Conservation (phyloP, 176 grass and related monocot genomes). For the Paspalum vaginatum region DNA sequence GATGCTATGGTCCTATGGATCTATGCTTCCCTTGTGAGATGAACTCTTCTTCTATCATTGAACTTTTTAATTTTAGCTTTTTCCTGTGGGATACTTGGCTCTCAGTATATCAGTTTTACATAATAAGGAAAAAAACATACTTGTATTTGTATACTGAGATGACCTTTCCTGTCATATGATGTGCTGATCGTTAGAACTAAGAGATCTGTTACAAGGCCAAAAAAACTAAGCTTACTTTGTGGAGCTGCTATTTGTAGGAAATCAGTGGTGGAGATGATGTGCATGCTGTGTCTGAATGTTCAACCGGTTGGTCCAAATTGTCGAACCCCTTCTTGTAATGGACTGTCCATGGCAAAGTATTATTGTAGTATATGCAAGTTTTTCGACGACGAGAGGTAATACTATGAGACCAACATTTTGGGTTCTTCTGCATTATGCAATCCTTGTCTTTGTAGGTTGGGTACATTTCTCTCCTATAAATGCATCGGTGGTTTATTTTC, state of each 20-base stretch:
- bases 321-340: slow-evolving; percentile 59
- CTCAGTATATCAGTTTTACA: neutral
- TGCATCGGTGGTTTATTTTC: neutral
- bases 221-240: slow-evolving; percentile 24
- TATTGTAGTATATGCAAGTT: slow-evolving; percentile 92
- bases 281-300: slow-evolving; percentile 80
- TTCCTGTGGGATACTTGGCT: neutral
- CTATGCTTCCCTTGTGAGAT: neutral
- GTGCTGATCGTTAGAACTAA: slow-evolving; percentile 14
- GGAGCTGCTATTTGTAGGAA: slow-evolving; percentile 64
- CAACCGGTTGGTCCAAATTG: slow-evolving; percentile 77
- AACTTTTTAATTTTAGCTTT: neutral
- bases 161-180: slow-evolving; percentile 1
- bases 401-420: neutral
- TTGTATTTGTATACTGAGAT: neutral
- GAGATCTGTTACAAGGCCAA: neutral
- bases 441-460: neutral
- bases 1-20: neutral
- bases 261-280: slow-evolving; percentile 82
- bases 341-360: slow-evolving; percentile 80
- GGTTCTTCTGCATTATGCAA: neutral
- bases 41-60: neutral
- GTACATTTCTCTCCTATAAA: neutral
- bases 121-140: neutral
- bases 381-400: slow-evolving; percentile 94